Evolutionary conservation across 2,329 filamentous ascomycete genomes (phyloP).

Genomic region (Elsinoe australis): DNA sequence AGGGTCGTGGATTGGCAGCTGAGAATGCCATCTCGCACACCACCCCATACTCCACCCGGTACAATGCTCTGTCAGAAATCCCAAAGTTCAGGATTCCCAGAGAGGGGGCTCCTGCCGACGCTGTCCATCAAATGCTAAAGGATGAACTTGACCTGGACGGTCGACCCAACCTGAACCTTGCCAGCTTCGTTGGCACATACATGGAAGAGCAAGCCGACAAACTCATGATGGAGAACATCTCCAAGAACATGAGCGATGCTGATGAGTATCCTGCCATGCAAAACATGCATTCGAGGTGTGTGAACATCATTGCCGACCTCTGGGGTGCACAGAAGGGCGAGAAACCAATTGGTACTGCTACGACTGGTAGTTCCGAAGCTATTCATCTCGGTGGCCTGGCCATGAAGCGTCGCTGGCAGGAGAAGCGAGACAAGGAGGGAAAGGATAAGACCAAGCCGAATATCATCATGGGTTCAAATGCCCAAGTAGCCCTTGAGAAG

Average conservation of each 20-base stretch:
- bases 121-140: constrained; percentile 55
- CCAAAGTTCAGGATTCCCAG: constrained; percentile 54
- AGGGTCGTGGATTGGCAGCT: constrained; percentile 33
- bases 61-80: constrained; percentile 48
- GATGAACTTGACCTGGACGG: constrained; percentile 57
- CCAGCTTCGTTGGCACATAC: constrained; percentile 64
- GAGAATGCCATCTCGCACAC: constrained; percentile 43
- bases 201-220: constrained; percentile 57
- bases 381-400: constrained; percentile 63
- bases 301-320: constrained; percentile 60
- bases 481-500: constrained; percentile 65
- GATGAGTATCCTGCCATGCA: constrained; percentile 49
- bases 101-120: constrained; percentile 52
- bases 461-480: constrained; percentile 67
- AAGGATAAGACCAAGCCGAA: constrained; percentile 60
- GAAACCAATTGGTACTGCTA: constrained; percentile 60
- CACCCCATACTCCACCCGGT: constrained; percentile 51
- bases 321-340: constrained; percentile 57
- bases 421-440: constrained; percentile 50
- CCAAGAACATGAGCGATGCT: constrained; percentile 65
- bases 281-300: constrained; percentile 58
- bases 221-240: constrained; percentile 60
- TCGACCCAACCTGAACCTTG: constrained; percentile 59
- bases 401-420: constrained; percentile 69
- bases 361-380: constrained; percentile 63